These are phyloP conservation scores for Magnaporthiopsis rhizophila DNA, from an alignment of 2,329 filamentous ascomycete genomes.

Conservation along the genomic window DNA sequence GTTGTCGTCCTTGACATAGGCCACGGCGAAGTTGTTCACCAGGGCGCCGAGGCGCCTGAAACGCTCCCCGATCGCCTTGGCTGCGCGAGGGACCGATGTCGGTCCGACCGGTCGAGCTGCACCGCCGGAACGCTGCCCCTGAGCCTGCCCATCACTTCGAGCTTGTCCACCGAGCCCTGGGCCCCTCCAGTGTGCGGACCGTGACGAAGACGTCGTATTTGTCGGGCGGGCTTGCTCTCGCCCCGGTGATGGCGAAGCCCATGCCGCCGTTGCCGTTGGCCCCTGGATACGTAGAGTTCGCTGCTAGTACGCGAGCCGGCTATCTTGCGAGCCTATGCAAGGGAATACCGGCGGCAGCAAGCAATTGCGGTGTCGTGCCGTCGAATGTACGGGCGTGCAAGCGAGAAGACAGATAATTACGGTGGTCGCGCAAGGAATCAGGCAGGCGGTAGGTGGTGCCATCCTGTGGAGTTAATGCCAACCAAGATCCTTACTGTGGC, in stretches of 20 bases:
- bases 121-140: slow-evolving; percentile 25
- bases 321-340: too few relatives aligned
- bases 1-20: slow-evolving; percentile 1
- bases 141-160: slow-evolving; percentile 11
- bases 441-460: neutral
- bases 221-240: slow-evolving; percentile 26
- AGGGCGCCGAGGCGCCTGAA: slow-evolving; percentile 26
- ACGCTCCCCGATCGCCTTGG: slow-evolving; percentile 16
- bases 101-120: slow-evolving; percentile 33
- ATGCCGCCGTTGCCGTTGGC: slow-evolving; percentile 36
- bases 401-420: too few relatives aligned
- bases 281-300: slow-evolving; percentile 18
- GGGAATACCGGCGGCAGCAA: too few relatives aligned
- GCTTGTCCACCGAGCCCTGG: slow-evolving; percentile 23
- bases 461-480: neutral
- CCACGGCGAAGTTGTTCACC: slow-evolving; percentile 23
- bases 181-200: slow-evolving; percentile 27
- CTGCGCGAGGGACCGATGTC: slow-evolving; percentile 28
- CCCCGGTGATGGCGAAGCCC: slow-evolving; percentile 32
- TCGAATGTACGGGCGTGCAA: too few relatives aligned
- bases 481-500: too few relatives aligned
- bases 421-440: too few relatives aligned
- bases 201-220: slow-evolving; percentile 31
- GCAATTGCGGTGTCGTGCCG: too few relatives aligned
- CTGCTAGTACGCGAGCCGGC: neutral